Percentiles rank a stretch among this genome's conserved stretches.
Evolutionary conservation across 805 yeast species (phyloP).

Genomic region (Cyberlindnera bimundalis): DNA sequence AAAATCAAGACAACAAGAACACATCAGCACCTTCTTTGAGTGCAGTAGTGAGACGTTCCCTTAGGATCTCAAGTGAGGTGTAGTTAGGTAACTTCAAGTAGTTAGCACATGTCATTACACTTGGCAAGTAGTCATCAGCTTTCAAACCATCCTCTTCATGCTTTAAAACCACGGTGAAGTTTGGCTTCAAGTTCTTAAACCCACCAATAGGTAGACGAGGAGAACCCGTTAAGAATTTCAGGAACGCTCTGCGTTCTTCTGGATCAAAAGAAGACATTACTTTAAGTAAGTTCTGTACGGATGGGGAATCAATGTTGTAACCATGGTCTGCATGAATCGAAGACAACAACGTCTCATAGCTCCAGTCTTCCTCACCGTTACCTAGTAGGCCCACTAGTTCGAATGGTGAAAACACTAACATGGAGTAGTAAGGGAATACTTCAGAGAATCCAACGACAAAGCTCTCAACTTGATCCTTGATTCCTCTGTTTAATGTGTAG

Average conservation of each 20-base stretch:
- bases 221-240: slow-evolving; percentile 89
- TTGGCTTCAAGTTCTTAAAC: slow-evolving; percentile 76
- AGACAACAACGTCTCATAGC: slow-evolving; percentile 51
- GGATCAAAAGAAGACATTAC: slow-evolving; percentile 53
- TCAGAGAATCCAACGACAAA: slow-evolving; percentile 79
- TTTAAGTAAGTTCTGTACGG: slow-evolving; percentile 58
- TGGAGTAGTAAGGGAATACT: slow-evolving; percentile 74
- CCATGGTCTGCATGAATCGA: slow-evolving; percentile 88
- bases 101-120: slow-evolving; percentile 98
- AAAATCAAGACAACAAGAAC: slow-evolving; percentile 58
- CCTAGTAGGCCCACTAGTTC: slow-evolving; percentile 77
- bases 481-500: slow-evolving; percentile 40
- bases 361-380: slow-evolving; percentile 84
- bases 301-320: slow-evolving; percentile 62
- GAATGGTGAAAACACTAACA: slow-evolving; percentile 66
- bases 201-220: slow-evolving; percentile 95
- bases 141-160: slow-evolving; percentile 65
- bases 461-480: slow-evolving; percentile 57
- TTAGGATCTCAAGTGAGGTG: slow-evolving; percentile 58
- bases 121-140: slow-evolving; percentile 83
- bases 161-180: slow-evolving; percentile 82
- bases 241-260: slow-evolving; percentile 63
- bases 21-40: slow-evolving; percentile 87
- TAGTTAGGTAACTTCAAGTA: slow-evolving; percentile 88
- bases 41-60: slow-evolving; percentile 58